phyloP scores from a whole-genome alignment of 768 basidiomycete species.

The Pisolithus orientalis region DNA sequence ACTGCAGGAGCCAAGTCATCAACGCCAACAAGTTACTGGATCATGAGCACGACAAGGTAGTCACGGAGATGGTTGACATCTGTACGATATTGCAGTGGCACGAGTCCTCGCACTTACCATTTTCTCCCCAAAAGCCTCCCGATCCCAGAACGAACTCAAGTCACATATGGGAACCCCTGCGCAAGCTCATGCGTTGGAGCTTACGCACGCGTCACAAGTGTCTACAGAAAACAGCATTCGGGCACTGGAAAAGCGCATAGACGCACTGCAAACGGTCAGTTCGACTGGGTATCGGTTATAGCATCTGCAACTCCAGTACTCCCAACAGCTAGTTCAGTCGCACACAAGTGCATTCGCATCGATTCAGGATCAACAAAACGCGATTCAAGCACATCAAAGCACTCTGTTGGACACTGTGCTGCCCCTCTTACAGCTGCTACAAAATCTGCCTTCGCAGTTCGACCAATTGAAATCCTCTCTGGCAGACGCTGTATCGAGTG shows the following conservation, averaged over 20 bases:
- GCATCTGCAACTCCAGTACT: slow-evolving; percentile 18
- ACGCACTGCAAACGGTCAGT: slow-evolving; percentile 47
- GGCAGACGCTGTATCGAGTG: slow-evolving; percentile 13
- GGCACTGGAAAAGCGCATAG: slow-evolving; percentile 47
- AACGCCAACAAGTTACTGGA: slow-evolving; percentile 53
- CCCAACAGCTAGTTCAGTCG: slow-evolving; percentile 39
- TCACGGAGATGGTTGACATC: slow-evolving; percentile 38
- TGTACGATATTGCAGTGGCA: neutral
- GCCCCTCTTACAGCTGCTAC: slow-evolving; percentile 56
- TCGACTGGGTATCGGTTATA: neutral
- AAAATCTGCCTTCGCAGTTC: slow-evolving; percentile 53
- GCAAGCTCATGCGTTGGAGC: slow-evolving; percentile 37
- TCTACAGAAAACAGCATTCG: slow-evolving; percentile 36
- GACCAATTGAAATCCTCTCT: slow-evolving; percentile 18
- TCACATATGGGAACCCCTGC: slow-evolving; percentile 51
- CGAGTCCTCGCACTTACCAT: slow-evolving; percentile 8
- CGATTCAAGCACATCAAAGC: slow-evolving; percentile 44
- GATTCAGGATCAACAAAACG: slow-evolving; percentile 36
- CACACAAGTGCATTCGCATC: slow-evolving; percentile 52
- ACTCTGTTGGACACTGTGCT: slow-evolving; percentile 47
- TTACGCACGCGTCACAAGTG: slow-evolving; percentile 33
- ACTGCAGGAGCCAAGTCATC: slow-evolving; percentile 47
- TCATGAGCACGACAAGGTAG: slow-evolving; percentile 49
- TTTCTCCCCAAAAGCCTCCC: slow-evolving; percentile 40
- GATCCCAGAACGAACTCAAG: slow-evolving; percentile 57